Conservation (phyloP, 208 protist genomes). For the Acanthamoeba lenticulata region DNA sequence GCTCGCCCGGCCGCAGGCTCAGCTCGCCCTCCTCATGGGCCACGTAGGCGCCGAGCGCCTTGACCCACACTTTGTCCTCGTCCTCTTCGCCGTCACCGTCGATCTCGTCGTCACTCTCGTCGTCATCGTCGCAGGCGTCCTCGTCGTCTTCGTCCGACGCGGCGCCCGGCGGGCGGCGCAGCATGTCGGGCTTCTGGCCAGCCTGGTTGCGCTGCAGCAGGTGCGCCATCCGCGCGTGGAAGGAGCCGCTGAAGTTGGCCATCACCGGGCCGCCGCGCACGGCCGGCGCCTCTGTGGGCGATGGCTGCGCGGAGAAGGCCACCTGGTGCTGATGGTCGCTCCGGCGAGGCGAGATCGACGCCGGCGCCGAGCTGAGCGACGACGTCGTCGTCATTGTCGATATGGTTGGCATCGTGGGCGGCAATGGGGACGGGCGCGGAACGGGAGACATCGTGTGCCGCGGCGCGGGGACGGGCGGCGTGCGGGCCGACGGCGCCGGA, state of each 20-base stretch:
- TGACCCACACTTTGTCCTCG: neutral
- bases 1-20: neutral
- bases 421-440: neutral
- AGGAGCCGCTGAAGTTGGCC: neutral
- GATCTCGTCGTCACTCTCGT: neutral
- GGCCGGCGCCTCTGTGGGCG: neutral
- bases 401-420: too few species aligned
- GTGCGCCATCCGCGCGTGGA: neutral
- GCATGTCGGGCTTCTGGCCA: neutral
- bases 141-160: neutral
- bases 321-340: too few species aligned
- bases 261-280: neutral
- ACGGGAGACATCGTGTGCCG: neutral
- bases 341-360: too few species aligned
- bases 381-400: neutral
- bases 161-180: neutral
- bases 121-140: neutral
- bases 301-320: neutral
- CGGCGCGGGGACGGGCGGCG: neutral
- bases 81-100: neutral
- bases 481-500: neutral
- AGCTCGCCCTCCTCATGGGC: neutral
- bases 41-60: neutral
- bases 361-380: neutral
- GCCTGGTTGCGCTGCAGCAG: neutral